Conservation (phyloP, 805 yeast genomes). For the Yamadazyma ubonensis region DNA sequence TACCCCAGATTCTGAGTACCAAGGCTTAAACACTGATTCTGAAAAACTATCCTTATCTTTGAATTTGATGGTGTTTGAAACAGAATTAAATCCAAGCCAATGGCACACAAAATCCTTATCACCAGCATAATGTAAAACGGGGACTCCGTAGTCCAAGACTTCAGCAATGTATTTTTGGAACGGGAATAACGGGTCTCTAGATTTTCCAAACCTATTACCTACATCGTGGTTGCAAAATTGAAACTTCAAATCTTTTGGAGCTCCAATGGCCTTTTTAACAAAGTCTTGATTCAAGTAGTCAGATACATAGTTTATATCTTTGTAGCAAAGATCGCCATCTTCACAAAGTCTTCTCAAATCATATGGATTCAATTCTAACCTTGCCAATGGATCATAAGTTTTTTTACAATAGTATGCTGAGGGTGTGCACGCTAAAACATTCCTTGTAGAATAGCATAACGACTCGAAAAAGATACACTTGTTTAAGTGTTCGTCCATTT, state of each 20-base stretch:
- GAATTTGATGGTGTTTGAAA: slow-evolving; percentile 27
- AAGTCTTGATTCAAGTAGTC: slow-evolving; percentile 48
- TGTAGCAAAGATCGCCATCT: slow-evolving; percentile 40
- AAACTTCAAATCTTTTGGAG: slow-evolving; percentile 37
- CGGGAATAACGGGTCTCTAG: slow-evolving; percentile 62
- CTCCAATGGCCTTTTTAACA: slow-evolving; percentile 57
- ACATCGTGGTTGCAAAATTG: slow-evolving; percentile 45
- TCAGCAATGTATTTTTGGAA: slow-evolving; percentile 55
- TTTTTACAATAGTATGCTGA: slow-evolving; percentile 10
- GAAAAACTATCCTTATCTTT: slow-evolving; percentile 18
- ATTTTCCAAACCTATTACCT: slow-evolving; percentile 39
- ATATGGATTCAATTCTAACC: slow-evolving; percentile 10
- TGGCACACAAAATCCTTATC: slow-evolving; percentile 90
- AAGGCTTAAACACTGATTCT: slow-evolving; percentile 29
- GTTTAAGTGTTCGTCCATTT: slow-evolving; percentile 20
- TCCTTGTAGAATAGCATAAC: slow-evolving; percentile 3
- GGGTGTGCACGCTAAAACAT: slow-evolving; percentile 9
- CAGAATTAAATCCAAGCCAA: slow-evolving; percentile 83
- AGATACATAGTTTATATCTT: slow-evolving; percentile 44
- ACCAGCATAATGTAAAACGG: slow-evolving; percentile 85
- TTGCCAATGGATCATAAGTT: slow-evolving; percentile 6
- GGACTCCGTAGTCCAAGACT: slow-evolving; percentile 52
- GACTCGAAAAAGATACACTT: slow-evolving; percentile 4
- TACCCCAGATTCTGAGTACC: slow-evolving; percentile 30
- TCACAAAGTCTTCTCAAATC: slow-evolving; percentile 15